A percentile compares a stretch with the other conserved stretches of the same genome.
Evolutionary conservation across 176 grass and related monocot species (phyloP).

Genomic region (Cocos nucifera): DNA sequence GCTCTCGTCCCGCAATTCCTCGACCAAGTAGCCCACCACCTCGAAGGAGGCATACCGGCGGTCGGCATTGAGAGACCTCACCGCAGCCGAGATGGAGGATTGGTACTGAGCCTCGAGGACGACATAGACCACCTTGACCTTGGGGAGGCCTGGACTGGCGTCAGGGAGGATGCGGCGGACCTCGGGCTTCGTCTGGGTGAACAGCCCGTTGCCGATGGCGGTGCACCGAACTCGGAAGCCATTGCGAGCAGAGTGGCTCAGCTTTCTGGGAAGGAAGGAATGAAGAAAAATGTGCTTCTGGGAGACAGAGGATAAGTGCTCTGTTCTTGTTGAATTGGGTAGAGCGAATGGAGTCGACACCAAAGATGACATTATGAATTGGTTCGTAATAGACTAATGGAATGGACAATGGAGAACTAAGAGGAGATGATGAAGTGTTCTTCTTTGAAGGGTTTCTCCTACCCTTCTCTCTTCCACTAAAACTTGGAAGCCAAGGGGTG

Average conservation of each 20-base stretch:
- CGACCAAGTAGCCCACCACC: constrained; percentile 87
- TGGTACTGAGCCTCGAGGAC: constrained; percentile 99
- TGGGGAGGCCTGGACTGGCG: constrained; percentile 21
- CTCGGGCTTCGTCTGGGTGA: constrained; percentile 97
- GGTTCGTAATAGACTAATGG: no score
- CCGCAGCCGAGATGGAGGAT: constrained; percentile 70
- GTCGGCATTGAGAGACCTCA: constrained; percentile 57
- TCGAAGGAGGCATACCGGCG: constrained; percentile 60
- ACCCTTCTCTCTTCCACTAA: not conserved
- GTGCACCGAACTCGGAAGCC: constrained; percentile 36
- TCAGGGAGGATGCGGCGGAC: constrained; percentile 78
- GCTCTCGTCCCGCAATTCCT: constrained; percentile 76
- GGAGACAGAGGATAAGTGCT: constrained; percentile 20
- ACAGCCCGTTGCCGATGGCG: constrained; percentile 68
- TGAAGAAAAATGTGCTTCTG: constrained; percentile 36
- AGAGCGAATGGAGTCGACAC: constrained; percentile 65
- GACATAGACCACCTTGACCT: constrained; percentile 92
- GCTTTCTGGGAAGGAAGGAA: constrained; percentile 37
- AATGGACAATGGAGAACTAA: not conserved
- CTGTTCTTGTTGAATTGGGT: constrained; percentile 25
- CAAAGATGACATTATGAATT: constrained; percentile 55
- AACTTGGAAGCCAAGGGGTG: not conserved
- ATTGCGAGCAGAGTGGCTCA: not conserved
- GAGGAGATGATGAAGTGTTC: not conserved
- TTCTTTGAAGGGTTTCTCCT: not conserved